A percentile compares a stretch with the other conserved stretches of the same genome.
phyloP scores from a whole-genome alignment of 139 green algal species.

The Tetradesmus lagerheimii region DNA sequence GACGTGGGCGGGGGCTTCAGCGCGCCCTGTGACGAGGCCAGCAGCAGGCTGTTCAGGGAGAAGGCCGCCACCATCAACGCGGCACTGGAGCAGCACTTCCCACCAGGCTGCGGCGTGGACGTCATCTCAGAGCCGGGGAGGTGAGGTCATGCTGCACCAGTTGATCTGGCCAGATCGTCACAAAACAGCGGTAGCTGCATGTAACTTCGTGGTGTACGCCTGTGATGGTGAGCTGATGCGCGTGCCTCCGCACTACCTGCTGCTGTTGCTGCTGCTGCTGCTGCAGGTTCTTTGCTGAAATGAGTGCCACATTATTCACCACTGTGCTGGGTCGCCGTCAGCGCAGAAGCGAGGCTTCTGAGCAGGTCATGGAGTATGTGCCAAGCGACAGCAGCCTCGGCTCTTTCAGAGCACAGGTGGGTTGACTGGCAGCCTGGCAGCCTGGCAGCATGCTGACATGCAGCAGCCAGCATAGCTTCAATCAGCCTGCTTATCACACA shows the following conservation, averaged over 20 bases:
- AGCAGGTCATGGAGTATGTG: slow-evolving; percentile 37
- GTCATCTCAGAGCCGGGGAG: slow-evolving; percentile 92
- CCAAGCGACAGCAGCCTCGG: slow-evolving; percentile 89
- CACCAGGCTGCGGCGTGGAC: slow-evolving; percentile 56
- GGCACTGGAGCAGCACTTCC: slow-evolving; percentile 84
- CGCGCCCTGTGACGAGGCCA: not conserved
- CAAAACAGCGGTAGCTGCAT: too few species aligned
- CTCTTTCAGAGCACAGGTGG: slow-evolving; percentile 72
- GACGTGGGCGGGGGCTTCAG: slow-evolving; percentile 48
- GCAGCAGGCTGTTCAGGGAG: not conserved
- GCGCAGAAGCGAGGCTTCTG: not conserved
- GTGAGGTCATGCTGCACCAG: slow-evolving; percentile 57
- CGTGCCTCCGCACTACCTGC: too few species aligned
- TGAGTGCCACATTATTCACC: slow-evolving; percentile 72
- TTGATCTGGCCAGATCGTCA: too few species aligned
- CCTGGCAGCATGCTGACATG: too few species aligned
- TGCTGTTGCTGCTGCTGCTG: not conserved
- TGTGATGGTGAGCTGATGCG: too few species aligned
- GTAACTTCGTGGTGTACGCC: too few species aligned
- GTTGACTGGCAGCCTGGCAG: not conserved
- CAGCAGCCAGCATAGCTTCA: too few species aligned
- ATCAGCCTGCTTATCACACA: too few species aligned
- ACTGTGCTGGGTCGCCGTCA: slow-evolving; percentile 78
- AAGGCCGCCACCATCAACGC: slow-evolving; percentile 51
- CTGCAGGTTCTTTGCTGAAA: slow-evolving; percentile 63